These are phyloP conservation scores for Eutrema japonicum DNA, from an alignment of 345 rosid species.

Conservation along the genomic window DNA sequence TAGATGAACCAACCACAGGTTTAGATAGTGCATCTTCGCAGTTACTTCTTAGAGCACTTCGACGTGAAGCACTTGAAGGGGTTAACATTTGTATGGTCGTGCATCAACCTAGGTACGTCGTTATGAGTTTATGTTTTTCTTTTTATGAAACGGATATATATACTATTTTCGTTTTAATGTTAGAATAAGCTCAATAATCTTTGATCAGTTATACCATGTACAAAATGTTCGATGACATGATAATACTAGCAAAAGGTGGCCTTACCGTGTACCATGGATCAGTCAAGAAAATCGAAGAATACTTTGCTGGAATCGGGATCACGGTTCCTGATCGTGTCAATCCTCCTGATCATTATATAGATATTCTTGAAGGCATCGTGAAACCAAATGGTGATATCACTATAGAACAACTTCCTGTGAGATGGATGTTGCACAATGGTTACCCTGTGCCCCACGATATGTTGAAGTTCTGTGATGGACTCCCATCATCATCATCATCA, in stretches of 20 bases:
- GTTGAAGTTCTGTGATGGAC: slow-evolving; percentile 64
- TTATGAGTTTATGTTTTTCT: background rate
- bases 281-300: slow-evolving; percentile 78
- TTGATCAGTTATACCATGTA: slow-evolving; percentile 64
- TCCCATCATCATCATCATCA: slow-evolving; percentile 42
- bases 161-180: background rate
- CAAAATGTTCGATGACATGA: slow-evolving; percentile 93
- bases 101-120: slow-evolving; percentile 83
- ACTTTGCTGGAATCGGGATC: slow-evolving; percentile 74
- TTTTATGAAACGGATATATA: too few species aligned
- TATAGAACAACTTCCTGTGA: slow-evolving; percentile 71
- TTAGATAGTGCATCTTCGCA: slow-evolving; percentile 88
- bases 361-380: slow-evolving; percentile 77
- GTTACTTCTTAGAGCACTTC: slow-evolving; percentile 78
- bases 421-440: slow-evolving; percentile 93
- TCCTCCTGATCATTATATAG: slow-evolving; percentile 92
- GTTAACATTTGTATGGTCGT: slow-evolving; percentile 89
- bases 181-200: background rate
- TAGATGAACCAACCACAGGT: slow-evolving; percentile 94
- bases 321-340: slow-evolving; percentile 77
- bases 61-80: slow-evolving; percentile 92
- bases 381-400: slow-evolving; percentile 59
- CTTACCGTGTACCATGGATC: slow-evolving; percentile 80
- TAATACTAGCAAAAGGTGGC: slow-evolving; percentile 91
- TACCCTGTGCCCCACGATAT: slow-evolving; percentile 79